Evolutionary conservation across 352 stramenopile species (phyloP).

Genomic region (Phytopythium cucurbitacearum): DNA sequence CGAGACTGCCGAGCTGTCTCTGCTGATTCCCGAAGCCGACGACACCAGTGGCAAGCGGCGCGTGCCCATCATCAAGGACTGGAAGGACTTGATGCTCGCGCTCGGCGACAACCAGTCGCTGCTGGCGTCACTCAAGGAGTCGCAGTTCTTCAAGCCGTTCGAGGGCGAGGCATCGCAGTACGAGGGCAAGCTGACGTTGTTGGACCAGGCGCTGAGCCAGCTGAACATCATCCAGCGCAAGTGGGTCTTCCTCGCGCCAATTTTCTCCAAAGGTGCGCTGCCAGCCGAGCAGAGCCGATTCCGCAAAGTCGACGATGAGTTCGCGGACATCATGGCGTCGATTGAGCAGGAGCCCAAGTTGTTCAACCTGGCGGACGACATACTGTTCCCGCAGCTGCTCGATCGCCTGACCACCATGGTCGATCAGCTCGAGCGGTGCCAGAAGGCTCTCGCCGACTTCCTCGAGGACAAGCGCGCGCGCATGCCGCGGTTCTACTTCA

Average conservation of each 20-base stretch:
- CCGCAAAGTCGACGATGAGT: constrained; percentile 91
- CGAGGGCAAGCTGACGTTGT: constrained; percentile 85
- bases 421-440: constrained; percentile 92
- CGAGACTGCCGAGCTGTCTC: constrained; percentile 86
- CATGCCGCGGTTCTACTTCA: constrained; percentile 97
- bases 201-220: constrained; percentile 79
- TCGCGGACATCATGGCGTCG: constrained; percentile 90
- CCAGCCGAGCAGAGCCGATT: constrained; percentile 90
- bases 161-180: constrained; percentile 88
- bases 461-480: constrained; percentile 91
- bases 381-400: constrained; percentile 85
- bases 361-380: constrained; percentile 91
- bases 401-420: constrained; percentile 83
- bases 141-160: constrained; percentile 95
- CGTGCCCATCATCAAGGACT: constrained; percentile 94
- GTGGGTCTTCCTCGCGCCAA: constrained; percentile 96
- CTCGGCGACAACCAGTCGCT: constrained; percentile 95
- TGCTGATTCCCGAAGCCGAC: constrained; percentile 87
- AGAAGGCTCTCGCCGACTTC: constrained; percentile 93
- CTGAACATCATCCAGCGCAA: constrained; percentile 93
- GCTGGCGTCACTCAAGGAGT: constrained; percentile 93
- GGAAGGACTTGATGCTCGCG: constrained; percentile 93
- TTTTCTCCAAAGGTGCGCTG: constrained; percentile 93
- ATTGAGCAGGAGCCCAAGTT: constrained; percentile 89
- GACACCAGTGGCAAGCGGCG: constrained; percentile 13